phyloP scores from a whole-genome alignment of 768 basidiomycete species.

The Serpula lacrymans region DNA sequence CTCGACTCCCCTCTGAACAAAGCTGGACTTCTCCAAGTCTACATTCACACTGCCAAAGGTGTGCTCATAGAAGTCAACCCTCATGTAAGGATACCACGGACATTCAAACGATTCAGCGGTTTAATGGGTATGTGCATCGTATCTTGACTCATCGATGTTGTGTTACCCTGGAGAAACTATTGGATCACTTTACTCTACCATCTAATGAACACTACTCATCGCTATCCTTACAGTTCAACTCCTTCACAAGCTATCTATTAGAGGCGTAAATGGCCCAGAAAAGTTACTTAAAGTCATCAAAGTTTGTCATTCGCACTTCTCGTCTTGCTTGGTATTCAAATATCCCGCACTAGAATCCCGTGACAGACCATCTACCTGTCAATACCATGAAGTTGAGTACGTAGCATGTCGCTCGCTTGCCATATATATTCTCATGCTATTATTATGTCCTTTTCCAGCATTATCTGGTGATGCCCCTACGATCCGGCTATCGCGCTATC shows the following conservation, averaged over 20 bases:
- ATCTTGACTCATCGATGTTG: neutral
- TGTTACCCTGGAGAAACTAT: neutral
- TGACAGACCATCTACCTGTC: constrained; percentile 89
- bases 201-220: too few relatives aligned
- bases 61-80: constrained; percentile 98
- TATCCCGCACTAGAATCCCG: constrained; percentile 66
- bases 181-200: neutral
- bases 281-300: constrained; percentile 97
- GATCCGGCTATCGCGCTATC: constrained; percentile 74
- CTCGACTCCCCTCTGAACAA: constrained; percentile 98
- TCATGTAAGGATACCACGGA: constrained; percentile 94
- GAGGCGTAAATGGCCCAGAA: constrained; percentile 95
- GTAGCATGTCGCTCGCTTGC: constrained; percentile 27
- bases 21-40: constrained; percentile 93
- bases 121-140: constrained; percentile 75
- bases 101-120: constrained; percentile 98
- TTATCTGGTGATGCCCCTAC: constrained; percentile 90
- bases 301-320: constrained; percentile 37
- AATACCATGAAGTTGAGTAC: constrained; percentile 95
- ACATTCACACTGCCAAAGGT: constrained; percentile 95
- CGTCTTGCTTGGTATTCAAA: constrained; percentile 4
- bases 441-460: constrained; percentile 42
- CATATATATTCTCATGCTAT: neutral
- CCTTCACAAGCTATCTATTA: constrained; percentile 91
- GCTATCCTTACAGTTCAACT: constrained; percentile 71